Evolutionary conservation across 352 stramenopile genomes (phyloP).

Genomic region (Pythium apleroticum): DNA sequence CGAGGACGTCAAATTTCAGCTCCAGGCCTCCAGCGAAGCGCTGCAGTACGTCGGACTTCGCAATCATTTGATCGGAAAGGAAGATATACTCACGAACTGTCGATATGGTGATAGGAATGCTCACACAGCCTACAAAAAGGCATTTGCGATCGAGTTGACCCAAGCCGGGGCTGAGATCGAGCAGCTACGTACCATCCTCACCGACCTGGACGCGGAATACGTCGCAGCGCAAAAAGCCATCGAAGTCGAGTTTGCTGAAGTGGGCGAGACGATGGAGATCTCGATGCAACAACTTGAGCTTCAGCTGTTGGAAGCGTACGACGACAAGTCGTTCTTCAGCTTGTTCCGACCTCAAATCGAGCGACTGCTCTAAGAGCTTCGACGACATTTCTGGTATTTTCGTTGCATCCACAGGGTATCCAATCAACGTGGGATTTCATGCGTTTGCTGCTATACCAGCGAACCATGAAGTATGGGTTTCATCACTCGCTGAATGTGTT

Average conservation of each 20-base stretch:
- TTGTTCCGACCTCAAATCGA: constrained; percentile 15
- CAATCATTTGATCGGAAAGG: too few relatives aligned
- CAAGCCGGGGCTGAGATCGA: constrained; percentile 8
- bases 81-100: not conserved
- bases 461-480: too few relatives aligned
- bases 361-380: not conserved
- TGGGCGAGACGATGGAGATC: not conserved
- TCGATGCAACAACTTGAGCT: constrained; percentile 12
- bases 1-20: constrained; percentile 3
- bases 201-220: constrained; percentile 11
- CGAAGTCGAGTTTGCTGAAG: constrained; percentile 5
- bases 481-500: too few relatives aligned
- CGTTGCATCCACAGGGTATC: too few relatives aligned
- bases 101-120: not conserved
- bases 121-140: constrained; percentile 3
- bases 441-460: too few relatives aligned
- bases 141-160: constrained; percentile 3
- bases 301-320: constrained; percentile 1
- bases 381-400: too few relatives aligned
- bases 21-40: constrained; percentile 1
- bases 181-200: not conserved
- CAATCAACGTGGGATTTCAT: too few relatives aligned
- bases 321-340: constrained; percentile 14
- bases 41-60: constrained; percentile 2
- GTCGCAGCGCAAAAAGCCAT: not conserved